These are phyloP conservation scores for Megacollybia marginata DNA, from an alignment of 768 basidiomycete species.

Conservation along the genomic window DNA sequence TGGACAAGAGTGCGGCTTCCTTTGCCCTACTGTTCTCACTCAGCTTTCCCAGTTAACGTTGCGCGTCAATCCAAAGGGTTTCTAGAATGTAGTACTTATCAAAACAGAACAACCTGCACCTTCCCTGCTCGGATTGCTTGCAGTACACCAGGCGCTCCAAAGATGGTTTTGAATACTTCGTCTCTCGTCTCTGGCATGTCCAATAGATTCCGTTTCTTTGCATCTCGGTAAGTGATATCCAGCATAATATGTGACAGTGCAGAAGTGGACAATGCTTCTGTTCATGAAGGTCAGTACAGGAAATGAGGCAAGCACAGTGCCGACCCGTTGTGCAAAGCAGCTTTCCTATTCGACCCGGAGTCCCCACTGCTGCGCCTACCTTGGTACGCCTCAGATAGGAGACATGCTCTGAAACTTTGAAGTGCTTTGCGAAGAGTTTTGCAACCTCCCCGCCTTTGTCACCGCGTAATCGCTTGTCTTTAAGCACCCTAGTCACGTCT, in stretches of 20 bases:
- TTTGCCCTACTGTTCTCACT: slow-evolving; percentile 1
- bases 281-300: neutral
- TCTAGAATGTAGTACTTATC: slow-evolving; percentile 36
- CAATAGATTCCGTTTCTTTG: slow-evolving; percentile 67
- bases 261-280: slow-evolving; percentile 66
- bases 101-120: slow-evolving; percentile 78
- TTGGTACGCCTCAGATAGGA: slow-evolving; percentile 79
- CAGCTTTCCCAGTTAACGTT: slow-evolving; percentile 57
- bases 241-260: slow-evolving; percentile 81
- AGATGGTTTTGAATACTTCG: slow-evolving; percentile 69
- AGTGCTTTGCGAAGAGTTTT: slow-evolving; percentile 93
- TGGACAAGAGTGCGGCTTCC: slow-evolving; percentile 73
- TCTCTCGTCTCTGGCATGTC: slow-evolving; percentile 83
- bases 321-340: slow-evolving; percentile 66
- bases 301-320: slow-evolving; percentile 8
- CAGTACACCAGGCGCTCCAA: slow-evolving; percentile 55
- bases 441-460: slow-evolving; percentile 89
- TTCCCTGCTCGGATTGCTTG: slow-evolving; percentile 64
- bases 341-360: slow-evolving; percentile 87
- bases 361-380: slow-evolving; percentile 85
- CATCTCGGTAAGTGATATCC: slow-evolving; percentile 65
- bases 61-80: slow-evolving; percentile 86
- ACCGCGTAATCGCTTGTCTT: slow-evolving; percentile 59
- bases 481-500: slow-evolving; percentile 73
- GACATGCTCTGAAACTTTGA: slow-evolving; percentile 85